Evolutionary conservation across 2,329 filamentous ascomycete species (phyloP).

Genomic region (Helotiales sp.): DNA sequence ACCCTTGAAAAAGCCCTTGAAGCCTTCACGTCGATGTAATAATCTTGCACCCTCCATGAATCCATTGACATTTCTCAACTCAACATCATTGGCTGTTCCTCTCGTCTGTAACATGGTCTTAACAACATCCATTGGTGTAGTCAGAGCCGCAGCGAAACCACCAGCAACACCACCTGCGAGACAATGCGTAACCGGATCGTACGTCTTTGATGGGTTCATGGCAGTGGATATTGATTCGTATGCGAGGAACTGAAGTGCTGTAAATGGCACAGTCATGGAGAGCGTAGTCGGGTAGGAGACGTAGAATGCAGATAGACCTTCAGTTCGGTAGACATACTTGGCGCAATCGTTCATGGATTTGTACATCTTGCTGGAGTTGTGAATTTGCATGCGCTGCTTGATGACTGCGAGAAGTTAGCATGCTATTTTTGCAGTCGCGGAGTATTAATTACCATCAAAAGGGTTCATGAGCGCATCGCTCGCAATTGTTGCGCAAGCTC

Average conservation of each 20-base stretch:
- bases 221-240: constrained; percentile 95
- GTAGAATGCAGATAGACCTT: constrained; percentile 92
- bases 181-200: constrained; percentile 94
- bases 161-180: constrained; percentile 89
- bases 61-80: constrained; percentile 48
- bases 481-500: constrained; percentile 91
- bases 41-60: constrained; percentile 32
- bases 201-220: constrained; percentile 83
- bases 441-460: constrained; percentile 73
- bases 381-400: constrained; percentile 99
- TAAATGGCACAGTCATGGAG: constrained; percentile 98
- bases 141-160: constrained; percentile 89
- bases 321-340: constrained; percentile 79
- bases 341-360: constrained; percentile 86
- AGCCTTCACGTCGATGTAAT: constrained; percentile 71
- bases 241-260: constrained; percentile 92
- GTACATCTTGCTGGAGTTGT: constrained; percentile 86
- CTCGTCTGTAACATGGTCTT: constrained; percentile 96
- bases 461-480: constrained; percentile 99
- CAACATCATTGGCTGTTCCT: constrained; percentile 76
- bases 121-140: constrained; percentile 95
- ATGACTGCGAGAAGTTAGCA: constrained; percentile 64
- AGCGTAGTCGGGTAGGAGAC: constrained; percentile 97
- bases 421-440: background rate
- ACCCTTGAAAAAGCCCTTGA: constrained; percentile 88